Percentiles rank a stretch among this genome's conserved stretches.
phyloP scores from a whole-genome alignment of 306 rosid genomes.

The Castanospermum australe region DNA sequence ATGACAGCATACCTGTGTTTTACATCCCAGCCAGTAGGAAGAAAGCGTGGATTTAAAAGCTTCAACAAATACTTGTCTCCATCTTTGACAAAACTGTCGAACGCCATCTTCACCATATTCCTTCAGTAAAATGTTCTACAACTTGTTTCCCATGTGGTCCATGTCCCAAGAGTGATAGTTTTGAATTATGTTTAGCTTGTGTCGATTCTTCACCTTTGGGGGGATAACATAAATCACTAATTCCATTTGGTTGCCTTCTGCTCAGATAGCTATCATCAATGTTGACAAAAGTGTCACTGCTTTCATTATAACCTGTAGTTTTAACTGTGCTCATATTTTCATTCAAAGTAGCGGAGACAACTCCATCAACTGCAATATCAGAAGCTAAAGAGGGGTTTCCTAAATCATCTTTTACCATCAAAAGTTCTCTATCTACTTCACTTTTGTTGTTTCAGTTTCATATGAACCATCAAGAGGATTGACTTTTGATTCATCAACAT shows the following conservation, averaged over 20 bases:
- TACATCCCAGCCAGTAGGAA: constrained; percentile 90
- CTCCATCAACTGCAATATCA: constrained; percentile 38
- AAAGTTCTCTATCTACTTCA: constrained; percentile 30
- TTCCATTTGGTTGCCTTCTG: constrained; percentile 35
- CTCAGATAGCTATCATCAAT: constrained; percentile 27
- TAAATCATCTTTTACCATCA: constrained; percentile 25
- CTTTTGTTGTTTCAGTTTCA: constrained; percentile 16
- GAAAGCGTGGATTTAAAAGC: constrained; percentile 81
- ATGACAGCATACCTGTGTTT: constrained; percentile 75
- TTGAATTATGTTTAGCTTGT: constrained; percentile 50
- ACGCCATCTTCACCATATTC: constrained; percentile 80
- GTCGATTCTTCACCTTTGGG: constrained; percentile 30
- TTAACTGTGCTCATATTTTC: constrained; percentile 22
- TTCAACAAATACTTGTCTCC: constrained; percentile 91
- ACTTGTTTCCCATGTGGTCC: constrained; percentile 96
- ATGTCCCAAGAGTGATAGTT: constrained; percentile 84
- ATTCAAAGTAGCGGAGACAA: constrained; percentile 28
- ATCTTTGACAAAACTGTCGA: constrained; percentile 75
- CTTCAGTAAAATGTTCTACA: constrained; percentile 70
- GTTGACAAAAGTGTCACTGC: constrained; percentile 24
- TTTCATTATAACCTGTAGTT: constrained; percentile 24
- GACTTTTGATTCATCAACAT: constrained; percentile 28
- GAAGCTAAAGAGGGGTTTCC: constrained; percentile 35
- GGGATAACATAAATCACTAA: constrained; percentile 17
- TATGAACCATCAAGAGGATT: constrained; percentile 31